Percentiles rank a stretch among this genome's conserved stretches.
phyloP scores from a whole-genome alignment of 305 asterid genomes.

The Petunia hybrid region DNA sequence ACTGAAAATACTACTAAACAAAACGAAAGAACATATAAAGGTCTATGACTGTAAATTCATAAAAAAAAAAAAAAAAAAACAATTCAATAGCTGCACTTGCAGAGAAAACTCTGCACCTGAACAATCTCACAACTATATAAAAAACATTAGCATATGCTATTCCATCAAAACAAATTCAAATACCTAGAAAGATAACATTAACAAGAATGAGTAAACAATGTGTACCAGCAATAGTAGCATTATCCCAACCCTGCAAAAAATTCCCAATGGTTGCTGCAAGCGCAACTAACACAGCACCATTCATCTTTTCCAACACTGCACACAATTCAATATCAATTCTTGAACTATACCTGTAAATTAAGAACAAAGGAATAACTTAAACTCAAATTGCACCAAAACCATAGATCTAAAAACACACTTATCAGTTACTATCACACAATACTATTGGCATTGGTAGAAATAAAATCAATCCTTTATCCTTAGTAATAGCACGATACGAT shows the following conservation, averaged over 20 bases:
- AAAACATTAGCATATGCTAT: neutral
- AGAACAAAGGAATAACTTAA: constrained; percentile 35
- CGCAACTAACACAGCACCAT: constrained; percentile 77
- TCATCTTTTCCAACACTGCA: constrained; percentile 49
- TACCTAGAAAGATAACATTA: neutral
- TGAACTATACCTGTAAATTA: constrained; percentile 34
- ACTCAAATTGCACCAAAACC: constrained; percentile 30
- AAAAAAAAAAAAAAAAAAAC: constrained; percentile 3
- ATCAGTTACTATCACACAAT: neutral
- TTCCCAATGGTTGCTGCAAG: constrained; percentile 77
- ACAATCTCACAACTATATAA: neutral
- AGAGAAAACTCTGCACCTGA: neutral
- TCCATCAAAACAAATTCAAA: constrained; percentile 8
- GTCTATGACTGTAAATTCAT: neutral
- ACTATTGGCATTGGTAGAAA: neutral
- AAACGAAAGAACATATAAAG: neutral
- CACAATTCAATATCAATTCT: constrained; percentile 31
- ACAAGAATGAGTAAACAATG: constrained; percentile 23
- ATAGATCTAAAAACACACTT: constrained; percentile 34
- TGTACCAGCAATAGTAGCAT: constrained; percentile 87
- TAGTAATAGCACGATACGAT: neutral
- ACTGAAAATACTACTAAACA: neutral
- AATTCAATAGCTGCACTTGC: constrained; percentile 8
- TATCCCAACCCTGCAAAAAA: constrained; percentile 89
- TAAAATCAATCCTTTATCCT: neutral